These are phyloP conservation scores for Penicillium alfredii DNA, from an alignment of 495 filamentous ascomycete genomes.

Conservation along the genomic window DNA sequence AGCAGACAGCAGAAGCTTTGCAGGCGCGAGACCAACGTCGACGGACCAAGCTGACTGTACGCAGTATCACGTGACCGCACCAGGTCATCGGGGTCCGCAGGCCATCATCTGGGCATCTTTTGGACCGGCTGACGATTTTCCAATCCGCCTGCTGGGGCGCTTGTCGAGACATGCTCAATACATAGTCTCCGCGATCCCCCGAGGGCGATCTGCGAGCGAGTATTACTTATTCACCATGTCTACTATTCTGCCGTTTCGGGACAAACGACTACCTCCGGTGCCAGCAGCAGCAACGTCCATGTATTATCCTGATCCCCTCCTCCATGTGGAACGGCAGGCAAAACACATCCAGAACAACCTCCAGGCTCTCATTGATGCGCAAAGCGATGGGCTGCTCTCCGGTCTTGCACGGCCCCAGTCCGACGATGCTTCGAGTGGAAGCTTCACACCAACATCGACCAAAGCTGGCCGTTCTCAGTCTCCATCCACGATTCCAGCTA, in stretches of 20 bases:
- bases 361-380: slow-evolving; percentile 77
- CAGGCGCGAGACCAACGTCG: slow-evolving; percentile 40
- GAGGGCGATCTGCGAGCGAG: slow-evolving; percentile 12
- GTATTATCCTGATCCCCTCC: slow-evolving; percentile 35
- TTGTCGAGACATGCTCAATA: no score
- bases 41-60: slow-evolving; percentile 29
- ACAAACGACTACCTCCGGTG: slow-evolving; percentile 21
- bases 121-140: no score
- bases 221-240: slow-evolving; percentile 26
- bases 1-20: slow-evolving; percentile 35
- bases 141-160: no score
- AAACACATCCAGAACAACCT: slow-evolving; percentile 64
- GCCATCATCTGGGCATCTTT: no score
- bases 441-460: slow-evolving; percentile 38
- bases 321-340: slow-evolving; percentile 41
- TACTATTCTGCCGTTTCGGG: slow-evolving; percentile 22
- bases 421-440: slow-evolving; percentile 43
- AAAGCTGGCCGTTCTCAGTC: slow-evolving; percentile 18
- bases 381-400: slow-evolving; percentile 65
- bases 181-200: no score
- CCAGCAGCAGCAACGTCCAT: slow-evolving; percentile 25
- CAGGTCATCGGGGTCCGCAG: no score
- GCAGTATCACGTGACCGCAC: slow-evolving; percentile 23
- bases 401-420: slow-evolving; percentile 36
- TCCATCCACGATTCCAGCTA: slow-evolving; percentile 50